Evolutionary conservation across 768 basidiomycete species (phyloP), one percentile per base, ranked within the genome.

Genomic region (Fomitopsis serialis): DNA sequence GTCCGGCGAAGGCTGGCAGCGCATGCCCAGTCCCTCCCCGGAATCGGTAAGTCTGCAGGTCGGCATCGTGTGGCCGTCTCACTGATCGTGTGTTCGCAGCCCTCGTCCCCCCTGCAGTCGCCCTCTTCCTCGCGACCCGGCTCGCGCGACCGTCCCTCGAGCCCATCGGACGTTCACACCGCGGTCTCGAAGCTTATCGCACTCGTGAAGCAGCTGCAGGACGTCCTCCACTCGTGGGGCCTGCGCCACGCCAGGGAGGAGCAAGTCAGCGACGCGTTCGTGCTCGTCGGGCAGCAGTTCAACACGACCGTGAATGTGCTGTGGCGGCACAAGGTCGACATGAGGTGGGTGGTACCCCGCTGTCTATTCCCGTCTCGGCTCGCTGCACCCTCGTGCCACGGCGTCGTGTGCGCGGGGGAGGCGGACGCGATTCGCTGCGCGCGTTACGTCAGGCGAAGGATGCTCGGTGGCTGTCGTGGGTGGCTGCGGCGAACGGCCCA

Each of bases 261-360:
- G 13, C 74, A 91, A 63, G 92, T 98, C 62, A 92, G 89, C 75
- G 84, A 96, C 67, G 80, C 89, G 50, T 98, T 93, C 67, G 89
- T 98, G 50, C 79, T 83, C 60, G 80, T 97, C 15, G 93, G 92
- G 42, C 87, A 88, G 63, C 87, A 94, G 60, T 95, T 97, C 74
- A 93, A 94, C 68, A 70, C 77, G 2, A 85, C 85, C 40, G 79
- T 91, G 21, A 75, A 70, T 36, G 89, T 92, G 0, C 97, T 98
- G 63, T 77, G 80, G 10, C 72, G 75, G 32, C 80, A 86, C 59
- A 76, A 80, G 37, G 90, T 98, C 57, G 79, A 85, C 55, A 81
- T 94, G 61, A 84, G 77, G 95, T 92, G 58, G 64, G 82, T 72
- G 27, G 29, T 34, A 7, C 11, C 21, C 11, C 25, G 10, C 23